A percentile compares a stretch with the other conserved stretches of the same genome.
phyloP scores from a whole-genome alignment of 1,284 basidiomycete genomes.

The Chalciporus sp. region DNA sequence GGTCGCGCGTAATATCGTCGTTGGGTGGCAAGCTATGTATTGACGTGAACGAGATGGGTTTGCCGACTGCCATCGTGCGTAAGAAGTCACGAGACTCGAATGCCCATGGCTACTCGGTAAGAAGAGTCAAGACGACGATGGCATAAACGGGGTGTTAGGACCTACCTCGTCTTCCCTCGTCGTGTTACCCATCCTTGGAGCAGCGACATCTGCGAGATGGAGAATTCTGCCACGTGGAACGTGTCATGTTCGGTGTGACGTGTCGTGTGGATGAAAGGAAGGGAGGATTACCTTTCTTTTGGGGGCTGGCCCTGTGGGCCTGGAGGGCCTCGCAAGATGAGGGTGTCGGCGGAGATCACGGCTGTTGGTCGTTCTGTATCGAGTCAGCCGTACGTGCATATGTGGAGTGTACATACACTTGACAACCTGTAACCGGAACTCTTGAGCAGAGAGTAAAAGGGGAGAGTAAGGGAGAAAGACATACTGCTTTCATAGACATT shows the following conservation, averaged over 20 bases:
- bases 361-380: slow-evolving; percentile 48
- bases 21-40: slow-evolving; percentile 73
- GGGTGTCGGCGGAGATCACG: slow-evolving; percentile 87
- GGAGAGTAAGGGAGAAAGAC: slow-evolving; percentile 20
- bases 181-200: slow-evolving; percentile 81
- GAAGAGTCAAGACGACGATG: background rate
- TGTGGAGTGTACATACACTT: slow-evolving; percentile 55
- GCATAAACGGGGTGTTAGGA: background rate
- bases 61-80: slow-evolving; percentile 83
- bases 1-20: slow-evolving; percentile 72
- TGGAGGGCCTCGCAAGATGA: slow-evolving; percentile 77
- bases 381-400: slow-evolving; percentile 11
- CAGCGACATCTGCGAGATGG: slow-evolving; percentile 81
- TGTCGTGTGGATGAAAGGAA: background rate
- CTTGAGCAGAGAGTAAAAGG: background rate
- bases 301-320: slow-evolving; percentile 82
- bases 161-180: slow-evolving; percentile 85
- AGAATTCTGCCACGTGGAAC: slow-evolving; percentile 61
- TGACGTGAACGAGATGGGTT: slow-evolving; percentile 81
- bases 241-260: slow-evolving; percentile 13
- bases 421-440: slow-evolving; percentile 52
- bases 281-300: slow-evolving; percentile 76
- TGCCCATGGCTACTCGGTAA: slow-evolving; percentile 70
- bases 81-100: slow-evolving; percentile 94
- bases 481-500: slow-evolving; percentile 74